Evolutionary conservation across 495 filamentous ascomycete genomes (phyloP).

Genomic region (Neurospora africana): DNA sequence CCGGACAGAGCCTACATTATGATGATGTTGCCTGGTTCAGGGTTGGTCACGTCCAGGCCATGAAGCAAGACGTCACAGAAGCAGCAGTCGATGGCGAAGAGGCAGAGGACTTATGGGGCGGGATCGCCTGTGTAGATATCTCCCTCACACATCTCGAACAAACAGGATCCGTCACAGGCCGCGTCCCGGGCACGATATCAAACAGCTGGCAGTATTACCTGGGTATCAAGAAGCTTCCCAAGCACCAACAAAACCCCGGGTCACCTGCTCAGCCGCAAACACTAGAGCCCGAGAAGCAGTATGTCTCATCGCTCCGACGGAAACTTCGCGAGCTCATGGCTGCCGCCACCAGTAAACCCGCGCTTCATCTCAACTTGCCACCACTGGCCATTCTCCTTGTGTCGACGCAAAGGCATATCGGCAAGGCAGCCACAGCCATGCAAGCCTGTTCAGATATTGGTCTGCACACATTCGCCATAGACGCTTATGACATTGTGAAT

Average conservation of each 20-base stretch:
- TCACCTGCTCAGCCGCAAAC: conserved; percentile 31
- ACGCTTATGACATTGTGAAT: conserved; percentile 86
- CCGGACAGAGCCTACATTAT: conserved; percentile 22
- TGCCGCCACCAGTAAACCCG: conserved; percentile 78
- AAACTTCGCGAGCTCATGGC: conserved; percentile 76
- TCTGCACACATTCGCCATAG: conserved; percentile 77
- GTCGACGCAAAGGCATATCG: conserved; percentile 85
- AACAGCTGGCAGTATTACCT: conserved; percentile 84
- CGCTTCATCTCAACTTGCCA: conserved; percentile 74
- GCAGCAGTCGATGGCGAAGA: conserved; percentile 26
- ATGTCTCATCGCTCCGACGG: conserved; percentile 57
- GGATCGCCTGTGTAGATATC: conserved; percentile 72
- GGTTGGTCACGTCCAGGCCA: conserved; percentile 57
- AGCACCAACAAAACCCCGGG: conserved; percentile 11
- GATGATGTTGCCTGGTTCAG: conserved; percentile 83
- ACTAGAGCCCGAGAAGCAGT: conserved; percentile 31
- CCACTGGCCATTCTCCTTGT: conserved; percentile 78
- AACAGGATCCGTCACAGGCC: conserved; percentile 69
- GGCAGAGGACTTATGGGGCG: conserved; percentile 67
- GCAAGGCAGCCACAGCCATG: conserved; percentile 66
- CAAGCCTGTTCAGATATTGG: conserved; percentile 82
- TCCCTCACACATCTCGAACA: conserved; percentile 77
- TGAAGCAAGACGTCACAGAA: conserved; percentile 41
- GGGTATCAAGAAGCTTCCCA: conserved; percentile 50
- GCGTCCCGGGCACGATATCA: conserved; percentile 58